Evolutionary conservation across 2,329 filamentous ascomycete species (phyloP), one percentile per base, ranked within the genome.

Genomic region (Nakataea oryzae): DNA sequence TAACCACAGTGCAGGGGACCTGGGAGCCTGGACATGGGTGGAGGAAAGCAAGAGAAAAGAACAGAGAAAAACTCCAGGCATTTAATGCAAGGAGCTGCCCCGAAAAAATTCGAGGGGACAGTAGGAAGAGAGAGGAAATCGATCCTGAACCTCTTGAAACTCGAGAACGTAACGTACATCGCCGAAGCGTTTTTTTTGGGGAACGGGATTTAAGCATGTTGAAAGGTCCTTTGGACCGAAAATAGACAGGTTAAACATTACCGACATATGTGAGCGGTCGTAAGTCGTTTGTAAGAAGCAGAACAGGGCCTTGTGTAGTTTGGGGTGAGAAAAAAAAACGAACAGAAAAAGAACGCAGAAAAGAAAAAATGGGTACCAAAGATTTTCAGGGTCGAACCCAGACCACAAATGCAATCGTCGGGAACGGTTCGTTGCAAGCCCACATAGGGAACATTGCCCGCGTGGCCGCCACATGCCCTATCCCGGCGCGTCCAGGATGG

Each of bases 241-340:
- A 61, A 61, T 61, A 61, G 54, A 61, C 60, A 61, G 60, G 60
- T 50, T 61, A 62, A 62, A 62, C 61, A 62, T 62, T 62, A 62
- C 55, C 60, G 60, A 61, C 50, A 57, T 62, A 57, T 28, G 28
- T 60, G 29, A 58, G 27, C 29, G 30, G 57, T 62, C 61, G 61
- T 62, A 54, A 62, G 57, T 62, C 61, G 61, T 62, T 34, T 41
- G 29, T 54, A 28, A 26, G 57, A 62, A 50, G 21, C 41, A 50
- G 41, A 50, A 50, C 41, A 50, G 17, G 41, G 21, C 41, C 24
- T 50, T 50, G 5, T 47, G 41, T n/a, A 50, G 21, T 6, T n/a
- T 24, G n/a, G 24, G 54, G 54, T 6, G 29, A 28, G 17, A 28
- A 32, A 34, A n/a, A 58, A 12, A 27, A 27, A 17, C 17, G 1